Percentiles rank a stretch among this genome's conserved stretches.
phyloP scores from a whole-genome alignment of 2,329 filamentous ascomycete genomes.

The Penicillium polonicum region DNA sequence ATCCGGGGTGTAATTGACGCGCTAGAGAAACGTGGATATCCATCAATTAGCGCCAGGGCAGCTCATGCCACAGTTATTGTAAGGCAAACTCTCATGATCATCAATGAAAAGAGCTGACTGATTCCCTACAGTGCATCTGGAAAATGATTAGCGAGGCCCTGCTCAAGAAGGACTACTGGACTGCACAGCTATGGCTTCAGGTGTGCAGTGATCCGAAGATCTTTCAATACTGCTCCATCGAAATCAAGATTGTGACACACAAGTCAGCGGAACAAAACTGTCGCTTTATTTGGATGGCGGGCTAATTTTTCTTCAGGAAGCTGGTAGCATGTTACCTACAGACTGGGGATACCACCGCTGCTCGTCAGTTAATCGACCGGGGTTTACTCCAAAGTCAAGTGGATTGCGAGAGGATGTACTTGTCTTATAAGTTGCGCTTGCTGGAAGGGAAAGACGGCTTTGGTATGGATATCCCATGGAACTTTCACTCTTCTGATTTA shows the following conservation, averaged over 20 bases:
- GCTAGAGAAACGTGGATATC: constrained; percentile 48
- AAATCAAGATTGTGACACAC: constrained; percentile 67
- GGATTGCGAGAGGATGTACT: constrained; percentile 3
- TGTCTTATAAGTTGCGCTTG: constrained; percentile 1
- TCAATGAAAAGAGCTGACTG: not conserved
- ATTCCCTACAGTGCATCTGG: constrained; percentile 68
- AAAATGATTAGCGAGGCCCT: constrained; percentile 67
- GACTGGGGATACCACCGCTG: not conserved
- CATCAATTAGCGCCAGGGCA: constrained; percentile 57
- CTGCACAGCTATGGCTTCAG: constrained; percentile 68
- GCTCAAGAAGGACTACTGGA: constrained; percentile 51
- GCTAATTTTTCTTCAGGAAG: constrained; percentile 55
- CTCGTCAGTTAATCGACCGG: not conserved
- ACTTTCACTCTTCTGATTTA: not conserved
- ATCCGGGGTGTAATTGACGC: constrained; percentile 15
- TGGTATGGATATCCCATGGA: not conserved
- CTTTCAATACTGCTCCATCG: constrained; percentile 64
- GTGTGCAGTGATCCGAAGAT: constrained; percentile 62
- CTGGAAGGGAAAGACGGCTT: not conserved
- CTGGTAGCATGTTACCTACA: constrained; percentile 67
- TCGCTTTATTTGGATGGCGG: not conserved
- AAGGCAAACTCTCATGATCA: constrained; percentile 1
- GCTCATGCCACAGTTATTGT: constrained; percentile 53
- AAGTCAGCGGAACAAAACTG: constrained; percentile 48
- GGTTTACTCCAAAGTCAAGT: not conserved